phyloP scores from a whole-genome alignment of 805 yeast species.

The Yarrowia alimentaria region DNA sequence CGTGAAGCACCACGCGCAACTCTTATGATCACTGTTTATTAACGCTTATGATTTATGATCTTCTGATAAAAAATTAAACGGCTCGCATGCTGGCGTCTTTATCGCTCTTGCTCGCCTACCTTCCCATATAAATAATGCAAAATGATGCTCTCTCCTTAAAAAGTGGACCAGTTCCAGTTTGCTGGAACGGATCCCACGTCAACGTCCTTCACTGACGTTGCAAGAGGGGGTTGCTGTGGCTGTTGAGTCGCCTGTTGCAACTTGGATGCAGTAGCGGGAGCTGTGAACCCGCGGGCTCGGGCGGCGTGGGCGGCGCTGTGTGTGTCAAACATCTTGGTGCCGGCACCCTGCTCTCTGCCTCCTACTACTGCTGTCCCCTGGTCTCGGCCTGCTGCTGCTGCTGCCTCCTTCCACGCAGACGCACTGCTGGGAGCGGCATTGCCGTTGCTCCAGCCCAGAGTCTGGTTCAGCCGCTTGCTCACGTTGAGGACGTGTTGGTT shows the following conservation, averaged over 20 bases:
- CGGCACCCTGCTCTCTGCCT: too few species aligned
- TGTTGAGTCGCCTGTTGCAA: constrained; percentile 14
- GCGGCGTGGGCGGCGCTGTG: neutral
- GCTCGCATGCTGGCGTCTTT: too few species aligned
- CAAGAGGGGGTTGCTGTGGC: neutral
- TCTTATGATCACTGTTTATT: too few species aligned
- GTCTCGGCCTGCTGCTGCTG: constrained; percentile 28
- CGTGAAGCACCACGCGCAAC: too few species aligned
- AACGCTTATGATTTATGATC: too few species aligned
- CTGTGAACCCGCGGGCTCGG: neutral
- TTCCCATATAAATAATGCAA: too few species aligned
- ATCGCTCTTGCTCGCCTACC: too few species aligned
- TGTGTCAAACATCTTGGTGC: constrained; percentile 3
- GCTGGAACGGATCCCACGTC: constrained; percentile 59
- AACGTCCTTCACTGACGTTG: constrained; percentile 29
- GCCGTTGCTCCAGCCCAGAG: constrained; percentile 23
- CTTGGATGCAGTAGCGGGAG: neutral
- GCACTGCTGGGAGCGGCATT: too few species aligned
- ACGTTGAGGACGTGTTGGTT: constrained; percentile 46
- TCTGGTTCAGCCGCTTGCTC: constrained; percentile 29
- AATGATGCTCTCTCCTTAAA: too few species aligned
- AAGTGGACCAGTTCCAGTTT: constrained; percentile 79
- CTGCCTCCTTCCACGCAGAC: constrained; percentile 33
- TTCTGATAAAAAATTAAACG: too few species aligned
- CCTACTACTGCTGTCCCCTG: too few species aligned